Conservation (phyloP, 129 eudicot genomes). For the Mikania micrantha region DNA sequence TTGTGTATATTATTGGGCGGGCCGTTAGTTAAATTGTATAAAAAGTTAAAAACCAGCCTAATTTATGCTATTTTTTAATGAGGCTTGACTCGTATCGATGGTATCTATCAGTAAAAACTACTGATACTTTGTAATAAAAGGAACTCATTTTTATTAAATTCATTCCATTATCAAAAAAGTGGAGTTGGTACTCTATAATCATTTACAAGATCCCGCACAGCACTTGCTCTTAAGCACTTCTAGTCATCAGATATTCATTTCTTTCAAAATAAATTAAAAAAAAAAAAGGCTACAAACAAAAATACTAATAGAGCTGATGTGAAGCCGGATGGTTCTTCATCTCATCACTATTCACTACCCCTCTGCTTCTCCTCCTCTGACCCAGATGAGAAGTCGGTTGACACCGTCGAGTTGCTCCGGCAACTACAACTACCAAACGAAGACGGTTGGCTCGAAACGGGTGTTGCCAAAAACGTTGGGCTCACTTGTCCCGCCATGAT, state of each 20-base stretch:
- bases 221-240: too few relatives aligned
- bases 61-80: too few relatives aligned
- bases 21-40: too few relatives aligned
- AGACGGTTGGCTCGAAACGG: constrained; percentile 43
- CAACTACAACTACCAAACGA: constrained; percentile 44
- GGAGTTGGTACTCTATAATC: not conserved
- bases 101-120: too few relatives aligned
- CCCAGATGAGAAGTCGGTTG: constrained; percentile 1
- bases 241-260: not conserved
- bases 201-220: not conserved
- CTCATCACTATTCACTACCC: constrained; percentile 14
- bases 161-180: not conserved
- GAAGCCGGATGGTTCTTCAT: constrained; percentile 7
- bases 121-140: too few relatives aligned
- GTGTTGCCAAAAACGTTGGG: constrained; percentile 57
- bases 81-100: too few relatives aligned
- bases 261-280: not conserved
- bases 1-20: too few relatives aligned
- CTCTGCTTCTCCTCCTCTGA: constrained; percentile 12
- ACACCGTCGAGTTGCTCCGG: not conserved
- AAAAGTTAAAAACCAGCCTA: too few relatives aligned
- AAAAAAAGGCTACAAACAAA: not conserved
- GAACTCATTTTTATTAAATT: too few relatives aligned
- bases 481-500: constrained; percentile 57
- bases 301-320: not conserved